Evolutionary conservation across 805 yeast genomes (phyloP).

Genomic region (Kregervanrija fluxuum): DNA sequence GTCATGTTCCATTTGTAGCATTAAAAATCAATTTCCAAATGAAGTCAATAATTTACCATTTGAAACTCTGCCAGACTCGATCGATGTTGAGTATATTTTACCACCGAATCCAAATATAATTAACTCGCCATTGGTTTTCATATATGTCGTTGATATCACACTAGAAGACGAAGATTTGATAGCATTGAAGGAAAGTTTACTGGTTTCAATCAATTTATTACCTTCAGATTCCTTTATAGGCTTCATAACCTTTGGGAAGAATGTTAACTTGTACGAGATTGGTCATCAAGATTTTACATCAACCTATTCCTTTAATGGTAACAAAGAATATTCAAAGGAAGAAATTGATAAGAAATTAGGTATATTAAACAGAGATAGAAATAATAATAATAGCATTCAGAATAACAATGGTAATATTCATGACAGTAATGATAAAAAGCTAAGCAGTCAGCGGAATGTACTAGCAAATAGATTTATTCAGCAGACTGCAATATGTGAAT

Average conservation of each 20-base stretch:
- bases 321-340: conserved; percentile 40
- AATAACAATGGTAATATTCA: background rate
- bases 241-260: conserved; percentile 50
- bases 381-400: conserved; percentile 1
- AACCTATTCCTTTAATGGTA: conserved; percentile 47
- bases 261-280: conserved; percentile 52
- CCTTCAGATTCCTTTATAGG: conserved; percentile 54
- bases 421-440: conserved; percentile 5
- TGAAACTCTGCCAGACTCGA: conserved; percentile 31
- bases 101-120: conserved; percentile 9
- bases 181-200: conserved; percentile 44
- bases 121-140: conserved; percentile 34
- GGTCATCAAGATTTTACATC: conserved; percentile 29
- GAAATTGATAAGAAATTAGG: conserved; percentile 42
- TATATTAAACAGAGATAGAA: conserved; percentile 29
- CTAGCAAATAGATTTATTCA: conserved; percentile 38
- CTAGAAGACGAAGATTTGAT: conserved; percentile 38
- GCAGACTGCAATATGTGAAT: conserved; percentile 43
- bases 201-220: conserved; percentile 34
- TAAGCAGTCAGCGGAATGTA: conserved; percentile 12
- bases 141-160: conserved; percentile 54
- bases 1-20: conserved; percentile 52
- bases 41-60: conserved; percentile 23
- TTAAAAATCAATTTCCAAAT: conserved; percentile 35
- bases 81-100: conserved; percentile 47